Evolutionary conservation across 352 stramenopile genomes (phyloP).

Genomic region (Pythium utonaiense): DNA sequence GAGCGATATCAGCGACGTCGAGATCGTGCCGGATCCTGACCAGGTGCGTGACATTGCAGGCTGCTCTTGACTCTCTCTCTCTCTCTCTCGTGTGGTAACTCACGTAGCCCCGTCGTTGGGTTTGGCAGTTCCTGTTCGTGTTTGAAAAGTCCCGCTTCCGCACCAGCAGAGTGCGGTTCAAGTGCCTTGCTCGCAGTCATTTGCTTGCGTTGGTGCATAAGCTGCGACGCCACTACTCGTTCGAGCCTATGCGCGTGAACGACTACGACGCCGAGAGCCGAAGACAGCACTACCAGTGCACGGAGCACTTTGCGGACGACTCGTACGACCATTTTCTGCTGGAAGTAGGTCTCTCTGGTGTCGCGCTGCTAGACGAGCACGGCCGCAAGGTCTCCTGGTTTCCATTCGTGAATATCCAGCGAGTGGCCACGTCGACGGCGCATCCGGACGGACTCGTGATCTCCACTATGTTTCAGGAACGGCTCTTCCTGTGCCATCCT

Average conservation of each 20-base stretch:
- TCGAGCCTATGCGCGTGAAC: conserved; percentile 32
- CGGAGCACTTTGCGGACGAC: conserved; percentile 63
- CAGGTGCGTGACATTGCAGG: too few species aligned
- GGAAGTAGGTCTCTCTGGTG: conserved; percentile 41
- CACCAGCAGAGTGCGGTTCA: conserved; percentile 48
- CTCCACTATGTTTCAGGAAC: conserved; percentile 56
- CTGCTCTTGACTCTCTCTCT: too few species aligned
- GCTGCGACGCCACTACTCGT: conserved; percentile 39
- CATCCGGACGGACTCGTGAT: conserved; percentile 60
- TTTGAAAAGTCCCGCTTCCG: conserved; percentile 66
- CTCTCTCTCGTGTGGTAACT: too few species aligned
- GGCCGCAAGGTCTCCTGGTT: conserved; percentile 39
- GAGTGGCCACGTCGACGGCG: conserved; percentile 34
- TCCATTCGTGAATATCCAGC: conserved; percentile 55
- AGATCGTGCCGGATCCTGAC: conserved; percentile 33
- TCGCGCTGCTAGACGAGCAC: conserved; percentile 54
- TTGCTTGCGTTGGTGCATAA: conserved; percentile 50
- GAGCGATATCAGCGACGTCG: conserved; percentile 50
- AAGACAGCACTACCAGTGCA: conserved; percentile 49
- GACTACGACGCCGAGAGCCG: conserved; percentile 16
- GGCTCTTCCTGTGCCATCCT: conserved; percentile 60
- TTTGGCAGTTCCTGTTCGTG: conserved; percentile 45
- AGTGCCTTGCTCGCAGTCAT: conserved; percentile 49
- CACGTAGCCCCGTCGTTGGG: too few species aligned
- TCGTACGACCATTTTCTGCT: conserved; percentile 51